Evolutionary conservation across 2,329 filamentous ascomycete species (phyloP).

Genomic region (Aspergillus ochraceus): DNA sequence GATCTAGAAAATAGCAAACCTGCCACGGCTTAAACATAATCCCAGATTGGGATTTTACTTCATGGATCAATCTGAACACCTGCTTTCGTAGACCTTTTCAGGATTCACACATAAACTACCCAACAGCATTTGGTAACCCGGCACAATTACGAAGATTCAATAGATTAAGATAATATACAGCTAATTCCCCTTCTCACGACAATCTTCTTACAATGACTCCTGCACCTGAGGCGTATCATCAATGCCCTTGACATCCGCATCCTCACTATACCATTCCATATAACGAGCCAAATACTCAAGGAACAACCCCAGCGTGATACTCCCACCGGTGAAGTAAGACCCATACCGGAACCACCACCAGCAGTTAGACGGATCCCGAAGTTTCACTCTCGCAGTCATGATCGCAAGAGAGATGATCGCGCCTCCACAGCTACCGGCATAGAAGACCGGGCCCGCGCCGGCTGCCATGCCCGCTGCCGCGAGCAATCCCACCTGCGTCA

Average conservation of each 20-base stretch:
- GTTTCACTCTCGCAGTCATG: conserved; percentile 60
- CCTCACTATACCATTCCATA: conserved; percentile 26
- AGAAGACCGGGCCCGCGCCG: conserved; percentile 60
- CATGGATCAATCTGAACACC: too few species aligned
- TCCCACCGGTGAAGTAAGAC: conserved; percentile 62
- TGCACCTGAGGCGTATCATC: not conserved
- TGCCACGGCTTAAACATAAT: too few species aligned
- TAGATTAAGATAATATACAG: not conserved
- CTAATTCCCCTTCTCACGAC: not conserved
- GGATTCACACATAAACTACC: too few species aligned
- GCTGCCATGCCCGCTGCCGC: conserved; percentile 46
- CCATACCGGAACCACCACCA: conserved; percentile 67
- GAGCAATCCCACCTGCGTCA: conserved; percentile 44
- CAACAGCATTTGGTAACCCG: too few species aligned
- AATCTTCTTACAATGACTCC: not conserved
- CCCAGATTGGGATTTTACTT: too few species aligned
- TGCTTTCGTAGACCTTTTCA: too few species aligned
- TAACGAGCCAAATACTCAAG: conserved; percentile 52
- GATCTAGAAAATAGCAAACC: too few species aligned
- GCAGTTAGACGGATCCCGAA: conserved; percentile 57
- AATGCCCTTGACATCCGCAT: not conserved
- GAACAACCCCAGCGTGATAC: conserved; percentile 55
- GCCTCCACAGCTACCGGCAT: conserved; percentile 58
- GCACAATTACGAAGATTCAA: not conserved
- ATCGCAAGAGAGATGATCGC: conserved; percentile 54